Percentiles rank a stretch among this genome's conserved stretches.
These are phyloP conservation scores for Lactarius trivialis DNA, from an alignment of 768 basidiomycete genomes.

Conservation along the genomic window DNA sequence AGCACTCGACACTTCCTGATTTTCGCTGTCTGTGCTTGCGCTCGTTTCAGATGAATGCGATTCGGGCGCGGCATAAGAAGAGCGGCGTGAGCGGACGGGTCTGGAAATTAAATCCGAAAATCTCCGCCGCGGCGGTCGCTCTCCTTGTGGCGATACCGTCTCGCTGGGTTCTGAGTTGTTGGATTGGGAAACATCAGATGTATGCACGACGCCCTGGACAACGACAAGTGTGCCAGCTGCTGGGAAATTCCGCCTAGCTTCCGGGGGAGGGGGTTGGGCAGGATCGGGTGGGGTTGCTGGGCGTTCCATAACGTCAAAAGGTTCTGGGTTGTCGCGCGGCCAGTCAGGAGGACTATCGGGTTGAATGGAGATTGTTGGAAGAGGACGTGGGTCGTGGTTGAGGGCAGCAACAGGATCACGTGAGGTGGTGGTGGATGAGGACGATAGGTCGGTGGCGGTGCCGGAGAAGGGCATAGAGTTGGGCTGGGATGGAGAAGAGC, in stretches of 20 bases:
- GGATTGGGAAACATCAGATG: constrained; percentile 50
- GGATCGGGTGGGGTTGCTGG: constrained; percentile 18
- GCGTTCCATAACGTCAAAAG: constrained; percentile 19
- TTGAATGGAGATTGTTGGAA: neutral
- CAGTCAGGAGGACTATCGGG: neutral
- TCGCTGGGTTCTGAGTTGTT: constrained; percentile 15
- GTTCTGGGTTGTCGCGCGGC: neutral
- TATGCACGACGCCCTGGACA: constrained; percentile 78
- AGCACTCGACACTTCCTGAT: constrained; percentile 6
- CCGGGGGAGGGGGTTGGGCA: constrained; percentile 25
- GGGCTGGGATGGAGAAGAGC: constrained; percentile 7
- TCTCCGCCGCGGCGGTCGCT: constrained; percentile 6
- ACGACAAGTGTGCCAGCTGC: constrained; percentile 75
- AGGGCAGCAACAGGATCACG: constrained; percentile 19
- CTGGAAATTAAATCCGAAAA: constrained; percentile 16
- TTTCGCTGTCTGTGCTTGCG: constrained; percentile 6
- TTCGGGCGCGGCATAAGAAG: constrained; percentile 19
- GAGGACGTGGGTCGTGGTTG: constrained; percentile 16
- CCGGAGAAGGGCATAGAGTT: neutral
- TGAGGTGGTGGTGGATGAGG: constrained; percentile 1
- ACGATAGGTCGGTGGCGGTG: constrained; percentile 6
- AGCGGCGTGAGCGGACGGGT: constrained; percentile 21
- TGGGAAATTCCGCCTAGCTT: constrained; percentile 46
- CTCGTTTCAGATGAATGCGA: constrained; percentile 10
- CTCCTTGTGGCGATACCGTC: constrained; percentile 14